phyloP scores from a whole-genome alignment of 73 alveolate genomes.

The Blepharisma stoltei region DNA sequence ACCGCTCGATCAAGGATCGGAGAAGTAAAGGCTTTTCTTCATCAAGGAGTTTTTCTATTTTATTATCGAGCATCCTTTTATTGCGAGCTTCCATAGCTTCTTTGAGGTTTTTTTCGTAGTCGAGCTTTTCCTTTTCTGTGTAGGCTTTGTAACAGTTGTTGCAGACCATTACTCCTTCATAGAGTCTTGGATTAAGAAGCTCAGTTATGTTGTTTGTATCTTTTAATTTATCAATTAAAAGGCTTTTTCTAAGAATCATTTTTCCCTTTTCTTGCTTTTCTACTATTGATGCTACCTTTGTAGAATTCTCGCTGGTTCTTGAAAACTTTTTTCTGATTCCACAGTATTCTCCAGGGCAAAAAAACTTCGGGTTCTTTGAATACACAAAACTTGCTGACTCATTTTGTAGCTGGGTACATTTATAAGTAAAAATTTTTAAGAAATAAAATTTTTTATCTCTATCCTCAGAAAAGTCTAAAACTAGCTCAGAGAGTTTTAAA shows the following conservation, averaged over 20 bases:
- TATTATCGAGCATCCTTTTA: not conserved
- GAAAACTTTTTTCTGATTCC: too few relatives aligned
- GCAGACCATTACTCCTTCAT: constrained; percentile 3
- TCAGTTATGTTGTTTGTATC: too few relatives aligned
- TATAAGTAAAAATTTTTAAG: not conserved
- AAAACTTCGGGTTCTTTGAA: not conserved
- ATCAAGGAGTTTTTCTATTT: not conserved
- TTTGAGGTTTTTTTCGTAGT: not conserved
- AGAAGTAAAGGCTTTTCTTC: too few relatives aligned
- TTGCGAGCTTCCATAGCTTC: not conserved
- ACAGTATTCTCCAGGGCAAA: not conserved
- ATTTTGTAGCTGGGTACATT: not conserved
- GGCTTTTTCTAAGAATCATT: too few relatives aligned
- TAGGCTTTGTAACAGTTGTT: not conserved
- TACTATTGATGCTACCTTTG: too few relatives aligned
- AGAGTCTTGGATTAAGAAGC: constrained; percentile 2
- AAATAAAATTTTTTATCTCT: not conserved
- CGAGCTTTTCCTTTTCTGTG: not conserved
- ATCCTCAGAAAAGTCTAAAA: constrained; percentile 24
- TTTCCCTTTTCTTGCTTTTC: too few relatives aligned
- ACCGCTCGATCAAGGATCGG: too few relatives aligned
- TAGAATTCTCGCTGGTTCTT: too few relatives aligned
- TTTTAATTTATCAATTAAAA: too few relatives aligned
- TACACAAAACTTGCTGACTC: not conserved
- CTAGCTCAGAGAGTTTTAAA: constrained; percentile 3